Conservation (phyloP, 768 basidiomycete species). For the Leucosporidium creatinivorum region DNA sequence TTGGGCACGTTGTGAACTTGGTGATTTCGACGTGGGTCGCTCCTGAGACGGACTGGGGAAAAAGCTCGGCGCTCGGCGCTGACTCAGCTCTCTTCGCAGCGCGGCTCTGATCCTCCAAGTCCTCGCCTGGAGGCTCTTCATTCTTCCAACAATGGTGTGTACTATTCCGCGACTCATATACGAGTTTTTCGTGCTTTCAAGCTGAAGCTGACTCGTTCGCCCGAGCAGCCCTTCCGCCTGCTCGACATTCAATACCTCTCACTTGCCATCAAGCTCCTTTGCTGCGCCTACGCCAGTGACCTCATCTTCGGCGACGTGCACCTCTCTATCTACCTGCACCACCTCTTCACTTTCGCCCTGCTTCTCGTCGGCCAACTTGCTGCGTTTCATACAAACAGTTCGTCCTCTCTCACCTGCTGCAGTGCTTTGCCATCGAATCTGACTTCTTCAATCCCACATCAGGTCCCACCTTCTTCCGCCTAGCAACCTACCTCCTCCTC, state of each 20-base stretch:
- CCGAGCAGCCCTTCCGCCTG: constrained; percentile 5
- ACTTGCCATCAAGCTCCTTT: constrained; percentile 11
- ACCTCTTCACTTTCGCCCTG: constrained; percentile 8
- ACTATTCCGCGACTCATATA: too few relatives aligned
- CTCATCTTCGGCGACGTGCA: constrained; percentile 7
- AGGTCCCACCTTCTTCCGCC: constrained; percentile 17
- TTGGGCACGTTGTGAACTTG: neutral
- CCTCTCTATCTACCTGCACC: constrained; percentile 15
- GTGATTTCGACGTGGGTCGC: neutral
- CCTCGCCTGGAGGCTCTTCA: constrained; percentile 8
- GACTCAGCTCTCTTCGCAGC: neutral
- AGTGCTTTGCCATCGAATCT: neutral
- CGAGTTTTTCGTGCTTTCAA: neutral
- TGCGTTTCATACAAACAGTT: constrained; percentile 5
- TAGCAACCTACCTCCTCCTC: constrained; percentile 8
- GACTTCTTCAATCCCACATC: too few relatives aligned
- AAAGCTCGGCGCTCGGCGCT: neutral
- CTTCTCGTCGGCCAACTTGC: constrained; percentile 19
- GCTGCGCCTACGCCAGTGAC: constrained; percentile 11
- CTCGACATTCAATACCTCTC: constrained; percentile 2
- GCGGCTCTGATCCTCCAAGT: constrained; percentile 1
- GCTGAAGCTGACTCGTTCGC: too few relatives aligned
- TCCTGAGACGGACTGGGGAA: neutral
- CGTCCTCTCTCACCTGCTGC: neutral
- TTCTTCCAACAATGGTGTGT: neutral